Evolutionary conservation across 306 rosid genomes (phyloP).

Genomic region (Medicago ruthenica): DNA sequence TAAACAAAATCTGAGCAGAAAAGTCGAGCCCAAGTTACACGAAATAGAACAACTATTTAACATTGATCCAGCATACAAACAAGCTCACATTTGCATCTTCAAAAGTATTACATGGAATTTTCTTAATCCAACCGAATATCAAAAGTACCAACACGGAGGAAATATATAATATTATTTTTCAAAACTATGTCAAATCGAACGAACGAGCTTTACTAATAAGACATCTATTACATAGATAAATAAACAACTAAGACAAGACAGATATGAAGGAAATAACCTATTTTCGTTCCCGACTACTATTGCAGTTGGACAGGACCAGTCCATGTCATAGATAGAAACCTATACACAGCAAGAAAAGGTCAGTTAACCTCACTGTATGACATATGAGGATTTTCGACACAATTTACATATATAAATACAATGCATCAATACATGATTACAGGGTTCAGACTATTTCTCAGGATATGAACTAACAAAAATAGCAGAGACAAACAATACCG

Average conservation of each 20-base stretch:
- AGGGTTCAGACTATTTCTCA: neutral
- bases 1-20: neutral
- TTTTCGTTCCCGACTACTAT: slow-evolving; percentile 89
- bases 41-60: neutral
- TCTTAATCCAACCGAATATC: slow-evolving; percentile 15
- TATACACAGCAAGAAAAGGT: slow-evolving; percentile 44
- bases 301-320: slow-evolving; percentile 93
- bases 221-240: neutral
- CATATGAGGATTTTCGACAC: neutral
- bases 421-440: neutral
- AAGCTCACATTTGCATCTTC: slow-evolving; percentile 21
- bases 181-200: slow-evolving; percentile 2
- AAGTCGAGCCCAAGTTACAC: neutral
- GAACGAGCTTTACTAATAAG: slow-evolving; percentile 25
- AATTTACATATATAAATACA: neutral
- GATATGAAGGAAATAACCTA: slow-evolving; percentile 56
- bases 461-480: slow-evolving; percentile 13
- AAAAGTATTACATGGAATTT: slow-evolving; percentile 12
- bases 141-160: neutral
- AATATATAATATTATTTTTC: neutral
- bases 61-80: neutral
- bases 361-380: slow-evolving; percentile 30
- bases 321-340: slow-evolving; percentile 84
- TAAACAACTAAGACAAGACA: neutral
- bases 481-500: slow-evolving; percentile 56